Evolutionary conservation across 2,329 filamentous ascomycete genomes (phyloP), one percentile per base, ranked within the genome.

Genomic region (Bipolaris gigantea): DNA sequence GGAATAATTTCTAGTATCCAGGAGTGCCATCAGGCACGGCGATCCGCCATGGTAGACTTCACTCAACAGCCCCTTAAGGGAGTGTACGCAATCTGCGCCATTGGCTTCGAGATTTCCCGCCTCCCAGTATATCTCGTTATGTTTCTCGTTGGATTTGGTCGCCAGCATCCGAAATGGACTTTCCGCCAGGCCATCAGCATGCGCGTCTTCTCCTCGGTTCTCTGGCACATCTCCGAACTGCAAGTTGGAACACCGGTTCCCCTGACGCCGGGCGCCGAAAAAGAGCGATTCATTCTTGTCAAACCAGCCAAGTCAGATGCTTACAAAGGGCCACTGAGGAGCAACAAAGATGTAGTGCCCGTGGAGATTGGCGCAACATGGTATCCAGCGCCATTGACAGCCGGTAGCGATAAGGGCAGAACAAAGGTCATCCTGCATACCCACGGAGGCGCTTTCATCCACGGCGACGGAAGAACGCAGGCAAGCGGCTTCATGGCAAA

Each of bases 361-460:
- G 65, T 60, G 2, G 61, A 67, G 6, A 71, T 77, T 13, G 76
- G 77, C 18, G 76, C 66, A 8, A 77, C 76, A 2, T 79, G 77
- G 77, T 79, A 75, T 53, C 74, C 77, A 6, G 59, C 58, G 13
- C 64, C 68, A 6, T 50, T 68, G 33, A 56, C 50, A 7, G 23
- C 45, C 1, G 41, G 42, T 1, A 54, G 48, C 9, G 56, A 67
- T 35, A 54, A 57, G 33, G 56, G 34, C 30, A 59, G 57, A 21
- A 56, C 64, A 47, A 70, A 60, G 1, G 73, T 81, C 1, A 62
- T 80, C 7, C 66, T 81, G 5, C 80, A 81, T 54, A 70, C 81
- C 49, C 80, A 82, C 60, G 79, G 80, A 41, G 80, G 80, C 36
- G 79, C 76, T 0, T 82, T 74, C 58, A 75, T 80, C 1, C 11